Evolutionary conservation across 495 filamentous ascomycete species (phyloP).

Genomic region (Terfezia claveryi): DNA sequence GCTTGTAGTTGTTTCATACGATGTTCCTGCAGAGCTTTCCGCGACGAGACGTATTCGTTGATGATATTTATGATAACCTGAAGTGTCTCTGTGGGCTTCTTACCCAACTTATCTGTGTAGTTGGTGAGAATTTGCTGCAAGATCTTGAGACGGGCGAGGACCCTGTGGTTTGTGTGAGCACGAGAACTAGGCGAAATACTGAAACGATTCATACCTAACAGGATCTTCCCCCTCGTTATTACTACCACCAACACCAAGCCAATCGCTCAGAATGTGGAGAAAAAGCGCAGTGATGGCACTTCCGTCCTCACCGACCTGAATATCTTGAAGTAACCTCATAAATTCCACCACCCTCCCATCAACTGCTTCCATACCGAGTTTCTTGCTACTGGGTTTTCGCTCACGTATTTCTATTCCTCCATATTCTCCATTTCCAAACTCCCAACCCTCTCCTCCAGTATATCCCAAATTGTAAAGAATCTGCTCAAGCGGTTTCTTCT

Average conservation of each 20-base stretch:
- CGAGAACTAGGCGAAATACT: too few species aligned
- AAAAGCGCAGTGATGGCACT: constrained; percentile 1
- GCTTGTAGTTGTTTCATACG: neutral
- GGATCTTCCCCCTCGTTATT: constrained; percentile 6
- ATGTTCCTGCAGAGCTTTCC: constrained; percentile 1
- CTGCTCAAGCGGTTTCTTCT: neutral
- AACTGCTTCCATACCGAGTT: constrained; percentile 3
- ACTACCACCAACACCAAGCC: constrained; percentile 4
- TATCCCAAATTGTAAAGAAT: constrained; percentile 9
- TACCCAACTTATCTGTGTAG: constrained; percentile 9
- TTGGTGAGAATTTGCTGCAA: constrained; percentile 12
- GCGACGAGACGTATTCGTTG: constrained; percentile 11
- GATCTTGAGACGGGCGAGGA: constrained; percentile 13
- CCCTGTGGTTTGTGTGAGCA: neutral
- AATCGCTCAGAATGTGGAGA: constrained; percentile 6
- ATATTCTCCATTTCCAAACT: constrained; percentile 8
- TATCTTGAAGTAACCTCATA: constrained; percentile 6
- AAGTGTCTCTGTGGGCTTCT: constrained; percentile 12
- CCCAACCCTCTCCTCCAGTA: constrained; percentile 5
- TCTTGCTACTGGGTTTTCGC: neutral
- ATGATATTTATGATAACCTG: constrained; percentile 14
- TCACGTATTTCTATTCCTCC: constrained; percentile 16
- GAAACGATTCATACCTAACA: neutral
- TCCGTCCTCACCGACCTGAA: neutral
- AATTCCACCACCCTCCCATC: constrained; percentile 12